Percentiles rank a stretch among this genome's conserved stretches.
These are phyloP conservation scores for Suillus subluteus DNA, from an alignment of 768 basidiomycete species.

Conservation along the genomic window DNA sequence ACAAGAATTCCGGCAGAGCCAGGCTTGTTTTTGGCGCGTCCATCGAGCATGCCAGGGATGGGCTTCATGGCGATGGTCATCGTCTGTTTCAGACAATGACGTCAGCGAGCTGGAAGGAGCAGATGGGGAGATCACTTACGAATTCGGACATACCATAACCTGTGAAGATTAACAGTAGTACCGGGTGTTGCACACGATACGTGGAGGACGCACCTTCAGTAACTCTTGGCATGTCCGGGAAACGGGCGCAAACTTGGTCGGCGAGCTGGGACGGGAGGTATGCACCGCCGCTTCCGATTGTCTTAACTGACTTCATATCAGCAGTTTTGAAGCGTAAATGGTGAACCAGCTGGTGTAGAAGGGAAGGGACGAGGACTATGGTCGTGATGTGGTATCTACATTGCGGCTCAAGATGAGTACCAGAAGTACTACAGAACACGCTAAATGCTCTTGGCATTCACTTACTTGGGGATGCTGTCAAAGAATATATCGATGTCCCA, in stretches of 20 bases:
- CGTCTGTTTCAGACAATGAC: constrained; percentile 41
- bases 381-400: constrained; percentile 53
- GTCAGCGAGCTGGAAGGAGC: neutral
- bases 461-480: constrained; percentile 56
- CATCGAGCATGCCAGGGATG: constrained; percentile 42
- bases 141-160: constrained; percentile 68
- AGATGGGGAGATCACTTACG: constrained; percentile 38
- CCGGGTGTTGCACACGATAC: neutral
- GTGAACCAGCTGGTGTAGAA: constrained; percentile 59
- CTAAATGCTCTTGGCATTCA: neutral
- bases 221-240: constrained; percentile 34
- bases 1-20: constrained; percentile 56
- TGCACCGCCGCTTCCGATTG: constrained; percentile 54
- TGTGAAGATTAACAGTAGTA: constrained; percentile 22
- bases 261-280: constrained; percentile 58
- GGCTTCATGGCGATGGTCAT: constrained; percentile 49
- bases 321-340: constrained; percentile 43
- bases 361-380: constrained; percentile 55
- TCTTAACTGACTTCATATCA: constrained; percentile 50
- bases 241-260: constrained; percentile 35
- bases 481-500: constrained; percentile 58
- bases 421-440: neutral
- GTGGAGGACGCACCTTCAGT: constrained; percentile 43
- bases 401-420: neutral
- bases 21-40: constrained; percentile 35